Conservation (phyloP, 345 rosid genomes). For the Gossypium rotundifolium region DNA sequence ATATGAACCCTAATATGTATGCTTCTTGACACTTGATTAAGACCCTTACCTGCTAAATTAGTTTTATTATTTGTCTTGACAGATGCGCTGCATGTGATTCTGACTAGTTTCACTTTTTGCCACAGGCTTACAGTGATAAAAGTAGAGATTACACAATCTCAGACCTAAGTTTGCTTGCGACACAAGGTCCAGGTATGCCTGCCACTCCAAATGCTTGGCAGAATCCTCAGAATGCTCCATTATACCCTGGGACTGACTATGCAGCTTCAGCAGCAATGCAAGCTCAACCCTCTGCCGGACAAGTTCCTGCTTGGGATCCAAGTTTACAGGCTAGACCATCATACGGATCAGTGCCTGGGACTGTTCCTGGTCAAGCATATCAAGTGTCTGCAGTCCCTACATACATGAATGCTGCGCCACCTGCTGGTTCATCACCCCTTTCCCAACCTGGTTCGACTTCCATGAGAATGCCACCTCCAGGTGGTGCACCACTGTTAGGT, state of each 20-base stretch:
- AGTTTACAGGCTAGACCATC: conserved; percentile 27
- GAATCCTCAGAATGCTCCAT: conserved; percentile 43
- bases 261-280: conserved; percentile 32
- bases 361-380: conserved; percentile 29
- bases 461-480: conserved; percentile 26
- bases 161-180: conserved; percentile 44
- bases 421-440: conserved; percentile 32
- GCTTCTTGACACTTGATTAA: conserved; percentile 41
- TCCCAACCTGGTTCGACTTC: conserved; percentile 23
- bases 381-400: conserved; percentile 20
- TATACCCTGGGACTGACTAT: conserved; percentile 38
- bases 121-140: conserved; percentile 81
- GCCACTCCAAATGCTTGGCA: conserved; percentile 53
- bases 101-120: conserved; percentile 1
- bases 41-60: conserved; percentile 6
- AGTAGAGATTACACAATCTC: conserved; percentile 91
- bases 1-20: conserved; percentile 38
- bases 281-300: conserved; percentile 31
- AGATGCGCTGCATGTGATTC: background rate
- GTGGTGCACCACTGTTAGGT: conserved; percentile 30
- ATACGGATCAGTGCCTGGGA: conserved; percentile 27
- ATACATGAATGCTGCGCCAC: conserved; percentile 24
- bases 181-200: conserved; percentile 36
- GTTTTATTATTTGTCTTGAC: background rate
- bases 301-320: conserved; percentile 42